Evolutionary conservation across 2,329 filamentous ascomycete species (phyloP), one percentile per base, ranked within the genome.

Genomic region (Aspergillus sp.): DNA sequence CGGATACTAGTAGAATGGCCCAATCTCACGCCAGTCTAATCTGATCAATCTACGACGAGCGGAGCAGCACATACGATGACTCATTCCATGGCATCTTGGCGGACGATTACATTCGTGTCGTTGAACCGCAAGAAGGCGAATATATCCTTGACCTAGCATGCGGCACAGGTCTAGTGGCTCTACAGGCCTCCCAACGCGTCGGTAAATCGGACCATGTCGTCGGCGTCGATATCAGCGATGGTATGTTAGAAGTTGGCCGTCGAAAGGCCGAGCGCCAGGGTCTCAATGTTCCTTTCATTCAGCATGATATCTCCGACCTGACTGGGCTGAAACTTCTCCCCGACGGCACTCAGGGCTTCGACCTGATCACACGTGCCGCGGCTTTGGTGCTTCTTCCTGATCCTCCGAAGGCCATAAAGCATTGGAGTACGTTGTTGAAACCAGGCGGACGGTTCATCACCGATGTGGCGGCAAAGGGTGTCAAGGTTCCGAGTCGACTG

Each of bases 331-430:
- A 58, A 22, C 7, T 58, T n/a, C 46, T 55, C 29, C 56, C 32
- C 1, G 2, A 3, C 2, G 56, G 56, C 4, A 24, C 46, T 6
- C 52, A 50, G 11, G 52, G 52, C 31, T 58, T 58, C 32, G 56
- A 58, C 26, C 2, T 58, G 9, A 55, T 58, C 20, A 58, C 56
- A 11, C 55, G 52, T 51, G 56, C 56, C n/a, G 52, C 56, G 32
- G 56, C 52, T 14, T 32, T 55, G 46, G 56, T 58, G 16, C 32
- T 58, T 18, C n/a, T 58, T n/a, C 52, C 52, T 6, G 32, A 55
- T 31, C 56, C 56, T 1, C 31, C 10, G 1, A 9, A 14, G 7
- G 56, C 56, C 1, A 36, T 58, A 18, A 39, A 7, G 56, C 14
- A 45, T 20, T 58, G 56, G 56, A n/a, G 46, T 20, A 22, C n/a